These are phyloP conservation scores for Solanum etuberosum DNA, from an alignment of 257 asterid genomes.

Conservation along the genomic window DNA sequence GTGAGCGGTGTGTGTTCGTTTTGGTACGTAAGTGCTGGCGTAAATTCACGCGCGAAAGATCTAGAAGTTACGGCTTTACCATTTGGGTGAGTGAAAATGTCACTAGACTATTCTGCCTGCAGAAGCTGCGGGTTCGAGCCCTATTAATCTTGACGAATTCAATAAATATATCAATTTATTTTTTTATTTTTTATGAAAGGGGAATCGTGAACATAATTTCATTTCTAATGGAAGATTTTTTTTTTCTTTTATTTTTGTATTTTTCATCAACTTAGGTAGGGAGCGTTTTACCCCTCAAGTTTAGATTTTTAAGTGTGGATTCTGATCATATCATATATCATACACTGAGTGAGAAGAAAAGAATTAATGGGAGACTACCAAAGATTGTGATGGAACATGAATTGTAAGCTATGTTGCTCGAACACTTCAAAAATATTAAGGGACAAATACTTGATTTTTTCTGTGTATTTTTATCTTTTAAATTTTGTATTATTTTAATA, in stretches of 20 bases:
- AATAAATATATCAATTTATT: no score
- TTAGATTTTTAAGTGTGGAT: no score
- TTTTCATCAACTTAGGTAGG: no score
- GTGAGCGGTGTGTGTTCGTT: not conserved
- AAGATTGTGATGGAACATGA: not conserved
- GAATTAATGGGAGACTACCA: not conserved
- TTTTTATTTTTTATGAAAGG: no score
- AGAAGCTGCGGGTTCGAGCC: no score
- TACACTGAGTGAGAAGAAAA: not conserved
- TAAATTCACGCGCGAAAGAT: not conserved
- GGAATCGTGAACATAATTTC: no score
- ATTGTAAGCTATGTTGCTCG: not conserved
- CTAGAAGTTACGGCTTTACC: not conserved
- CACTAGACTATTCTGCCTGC: not conserved
- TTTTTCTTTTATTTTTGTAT: accelerated
- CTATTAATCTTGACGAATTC: not conserved
- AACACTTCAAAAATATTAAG: no score
- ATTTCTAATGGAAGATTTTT: accelerated
- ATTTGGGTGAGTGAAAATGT: not conserved
- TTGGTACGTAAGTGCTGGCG: not conserved
- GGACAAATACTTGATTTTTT: no score
- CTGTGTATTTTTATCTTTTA: no score
- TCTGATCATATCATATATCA: accelerated
- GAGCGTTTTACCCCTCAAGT: no score
- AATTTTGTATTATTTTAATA: no score